Conservation (phyloP, 306 rosid genomes). For the Fagus sylvatica region DNA sequence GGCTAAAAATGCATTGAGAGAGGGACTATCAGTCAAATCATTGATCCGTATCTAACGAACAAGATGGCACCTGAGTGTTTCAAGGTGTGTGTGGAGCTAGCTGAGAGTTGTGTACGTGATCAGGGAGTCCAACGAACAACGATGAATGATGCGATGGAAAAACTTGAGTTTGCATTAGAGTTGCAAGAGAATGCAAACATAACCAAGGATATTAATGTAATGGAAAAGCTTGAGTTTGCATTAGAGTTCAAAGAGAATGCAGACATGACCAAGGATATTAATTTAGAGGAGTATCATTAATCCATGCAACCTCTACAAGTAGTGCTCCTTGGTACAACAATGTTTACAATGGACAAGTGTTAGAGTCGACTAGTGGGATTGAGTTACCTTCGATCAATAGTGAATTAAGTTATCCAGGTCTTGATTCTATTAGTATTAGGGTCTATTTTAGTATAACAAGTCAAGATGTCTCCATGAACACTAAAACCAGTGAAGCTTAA, state of each 20-base stretch:
- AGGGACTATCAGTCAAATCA: conserved; percentile 26
- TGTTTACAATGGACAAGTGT: neutral
- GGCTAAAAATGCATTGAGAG: conserved; percentile 7
- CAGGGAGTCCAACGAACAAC: conserved; percentile 49
- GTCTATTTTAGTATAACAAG: too few relatives aligned
- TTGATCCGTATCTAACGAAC: conserved; percentile 38
- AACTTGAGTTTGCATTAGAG: conserved; percentile 55
- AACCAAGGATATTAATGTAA: conserved; percentile 33
- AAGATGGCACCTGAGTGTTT: conserved; percentile 31
- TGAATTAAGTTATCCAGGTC: neutral
- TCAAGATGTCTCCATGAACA: too few relatives aligned
- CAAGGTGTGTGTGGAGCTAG: conserved; percentile 40
- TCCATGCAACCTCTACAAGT: neutral
- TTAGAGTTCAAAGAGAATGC: conserved; percentile 41
- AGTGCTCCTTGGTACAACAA: neutral
- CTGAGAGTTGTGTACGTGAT: conserved; percentile 46
- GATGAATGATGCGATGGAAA: conserved; percentile 65
- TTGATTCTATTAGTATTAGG: neutral
- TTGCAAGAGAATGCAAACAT: conserved; percentile 48
- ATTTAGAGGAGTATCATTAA: neutral
- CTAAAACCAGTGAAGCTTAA: neutral
- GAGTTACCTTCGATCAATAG: neutral
- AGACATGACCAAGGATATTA: neutral
- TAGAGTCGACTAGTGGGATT: neutral
- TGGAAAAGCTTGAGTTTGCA: conserved; percentile 54